Evolutionary conservation across 2,329 filamentous ascomycete species (phyloP).

Genomic region (Talaromyces pinophilus): DNA sequence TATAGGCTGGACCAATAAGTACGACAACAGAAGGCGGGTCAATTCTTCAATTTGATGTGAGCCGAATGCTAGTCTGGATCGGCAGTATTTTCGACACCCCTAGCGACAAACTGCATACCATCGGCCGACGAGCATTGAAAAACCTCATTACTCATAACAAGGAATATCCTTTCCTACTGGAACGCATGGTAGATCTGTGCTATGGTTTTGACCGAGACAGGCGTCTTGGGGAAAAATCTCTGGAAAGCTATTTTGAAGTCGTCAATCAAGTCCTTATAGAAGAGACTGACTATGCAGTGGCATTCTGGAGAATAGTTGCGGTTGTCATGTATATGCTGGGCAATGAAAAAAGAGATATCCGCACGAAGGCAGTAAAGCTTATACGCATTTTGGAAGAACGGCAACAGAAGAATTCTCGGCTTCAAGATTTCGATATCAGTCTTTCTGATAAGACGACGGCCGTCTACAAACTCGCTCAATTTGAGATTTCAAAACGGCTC

Average conservation of each 20-base stretch:
- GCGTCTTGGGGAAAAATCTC: slow-evolving; percentile 59
- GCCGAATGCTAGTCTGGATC: slow-evolving; percentile 92
- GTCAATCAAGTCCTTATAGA: slow-evolving; percentile 84
- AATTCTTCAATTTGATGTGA: slow-evolving; percentile 87
- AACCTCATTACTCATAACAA: slow-evolving; percentile 90
- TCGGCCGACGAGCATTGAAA: slow-evolving; percentile 81
- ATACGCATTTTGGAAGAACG: slow-evolving; percentile 80
- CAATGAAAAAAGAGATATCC: slow-evolving; percentile 83
- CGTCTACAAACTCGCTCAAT: slow-evolving; percentile 96
- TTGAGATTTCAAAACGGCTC: slow-evolving; percentile 89
- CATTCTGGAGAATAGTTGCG: slow-evolving; percentile 88
- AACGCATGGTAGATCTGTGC: slow-evolving; percentile 88
- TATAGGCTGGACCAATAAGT: slow-evolving; percentile 67
- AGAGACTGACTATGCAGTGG: slow-evolving; percentile 75
- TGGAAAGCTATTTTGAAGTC: slow-evolving; percentile 94
- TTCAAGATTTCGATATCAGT: slow-evolving; percentile 97
- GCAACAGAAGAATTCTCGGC: slow-evolving; percentile 80
- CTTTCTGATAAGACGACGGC: slow-evolving; percentile 98
- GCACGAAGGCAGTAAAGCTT: slow-evolving; percentile 81
- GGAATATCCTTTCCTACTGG: slow-evolving; percentile 79
- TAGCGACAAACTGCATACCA: slow-evolving; percentile 88
- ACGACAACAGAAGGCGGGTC: slow-evolving; percentile 85
- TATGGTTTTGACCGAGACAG: slow-evolving; percentile 68
- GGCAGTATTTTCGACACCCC: slow-evolving; percentile 90
- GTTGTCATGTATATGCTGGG: slow-evolving; percentile 90